phyloP scores from a whole-genome alignment of 768 basidiomycete species.

The Collybia sp. region DNA sequence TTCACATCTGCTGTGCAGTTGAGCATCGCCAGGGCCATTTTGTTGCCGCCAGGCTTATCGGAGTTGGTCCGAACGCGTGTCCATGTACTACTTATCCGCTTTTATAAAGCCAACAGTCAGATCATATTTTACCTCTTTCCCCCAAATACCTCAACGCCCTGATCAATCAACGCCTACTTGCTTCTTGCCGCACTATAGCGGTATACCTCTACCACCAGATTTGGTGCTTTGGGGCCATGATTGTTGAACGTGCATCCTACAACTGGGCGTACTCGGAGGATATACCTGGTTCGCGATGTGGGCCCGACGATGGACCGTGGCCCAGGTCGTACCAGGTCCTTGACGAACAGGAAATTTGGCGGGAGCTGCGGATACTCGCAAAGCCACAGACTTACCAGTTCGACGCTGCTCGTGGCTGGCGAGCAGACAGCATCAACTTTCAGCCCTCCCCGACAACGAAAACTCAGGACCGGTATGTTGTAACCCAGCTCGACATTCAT shows the following conservation, averaged over 20 bases:
- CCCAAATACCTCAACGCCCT: not conserved
- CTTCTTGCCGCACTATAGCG: not conserved
- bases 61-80: not conserved
- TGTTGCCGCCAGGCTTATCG: not conserved
- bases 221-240: conserved; percentile 27
- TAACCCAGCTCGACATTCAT: conserved; percentile 49
- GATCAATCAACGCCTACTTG: not conserved
- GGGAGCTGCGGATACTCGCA: conserved; percentile 43
- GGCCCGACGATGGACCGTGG: conserved; percentile 63
- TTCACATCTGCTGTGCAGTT: no score
- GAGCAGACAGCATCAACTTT: conserved; percentile 63
- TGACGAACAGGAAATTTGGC: conserved; percentile 47
- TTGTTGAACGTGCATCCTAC: conserved; percentile 30
- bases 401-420: conserved; percentile 24
- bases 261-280: conserved; percentile 53
- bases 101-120: not conserved
- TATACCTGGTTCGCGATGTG: conserved; percentile 57
- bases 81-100: not conserved
- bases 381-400: conserved; percentile 44
- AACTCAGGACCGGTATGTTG: conserved; percentile 64
- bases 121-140: not conserved
- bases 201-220: conserved; percentile 10
- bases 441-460: conserved; percentile 51
- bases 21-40: not conserved
- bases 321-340: conserved; percentile 54